Evolutionary conservation across 805 yeast genomes (phyloP), one percentile per base, ranked within the genome.

Genomic region (Candida mattraensis): DNA sequence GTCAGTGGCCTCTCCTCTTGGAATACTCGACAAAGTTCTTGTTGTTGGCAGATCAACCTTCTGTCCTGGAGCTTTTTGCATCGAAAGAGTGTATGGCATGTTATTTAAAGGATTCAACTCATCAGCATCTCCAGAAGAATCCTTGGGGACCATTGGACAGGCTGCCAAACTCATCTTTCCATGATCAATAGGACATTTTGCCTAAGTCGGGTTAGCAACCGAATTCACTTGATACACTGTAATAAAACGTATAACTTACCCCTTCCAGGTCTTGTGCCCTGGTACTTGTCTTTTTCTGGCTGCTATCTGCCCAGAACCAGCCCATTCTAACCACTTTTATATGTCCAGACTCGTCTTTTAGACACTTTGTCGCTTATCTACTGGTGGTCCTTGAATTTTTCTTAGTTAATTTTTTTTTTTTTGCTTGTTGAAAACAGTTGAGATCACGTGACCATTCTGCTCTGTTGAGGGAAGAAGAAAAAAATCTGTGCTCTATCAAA

Each of bases 21-120:
- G 99, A 35, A 93, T 93, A 2, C 87, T 65, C 11, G 96, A 87
- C 24, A 80, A 61, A 2, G 95, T 83, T 50, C 96, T 77, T 27
- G 83, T 86, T 0, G 93, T 86, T 7, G 97, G 88, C 20, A 93
- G 67, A 22, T 75, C 78, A 24, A 86, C 50, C 41, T 72, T 76
- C 61, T 93, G 99, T 18, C 94, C 95, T 1, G 93, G 87, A 4
- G 81, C 81, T 51, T 70, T 76, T 28, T 69, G 74, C 10, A 80
- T 69, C 2, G 87, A 71, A n/a, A 87, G 61, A 33, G 70, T 69
- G 45, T 71, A 69, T 2, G 98, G 98, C 87, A 91, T 88, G 57
- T 87, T 86, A 61, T 93, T 93, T 46, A 86, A 59, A 7, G 96
- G 95, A 58, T 91, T 87, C 35, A 87, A 54, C 23, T 63, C 69